Evolutionary conservation across 73 alveolate species (phyloP).

Genomic region (Tetrahymena borealis): DNA sequence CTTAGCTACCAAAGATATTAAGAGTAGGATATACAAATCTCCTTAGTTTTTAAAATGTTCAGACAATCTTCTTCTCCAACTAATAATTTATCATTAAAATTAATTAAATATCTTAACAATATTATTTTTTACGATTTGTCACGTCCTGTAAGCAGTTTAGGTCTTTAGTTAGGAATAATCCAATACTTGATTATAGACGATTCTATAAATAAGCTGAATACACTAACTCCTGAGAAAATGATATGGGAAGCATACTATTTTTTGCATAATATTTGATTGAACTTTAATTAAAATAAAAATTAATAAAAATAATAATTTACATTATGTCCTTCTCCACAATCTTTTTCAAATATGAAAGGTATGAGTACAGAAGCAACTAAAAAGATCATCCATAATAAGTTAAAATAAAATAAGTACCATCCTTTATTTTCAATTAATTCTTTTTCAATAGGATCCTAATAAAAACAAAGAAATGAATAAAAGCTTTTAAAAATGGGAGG

Average conservation of each 20-base stretch:
- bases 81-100: not conserved
- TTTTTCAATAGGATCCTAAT: not conserved
- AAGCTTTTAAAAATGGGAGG: not conserved
- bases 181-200: not conserved
- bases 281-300: not conserved
- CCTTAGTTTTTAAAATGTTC: not conserved
- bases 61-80: not conserved
- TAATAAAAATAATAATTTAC: not conserved
- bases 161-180: not conserved
- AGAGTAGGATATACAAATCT: not conserved
- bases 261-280: not conserved
- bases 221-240: not conserved
- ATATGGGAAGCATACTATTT: not conserved
- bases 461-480: not conserved
- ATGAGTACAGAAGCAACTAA: not conserved
- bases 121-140: not conserved
- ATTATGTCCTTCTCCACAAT: not conserved
- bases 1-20: not conserved
- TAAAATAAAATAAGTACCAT: not conserved
- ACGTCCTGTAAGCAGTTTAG: not conserved
- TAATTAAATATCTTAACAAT: not conserved
- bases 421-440: not conserved
- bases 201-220: not conserved
- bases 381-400: not conserved
- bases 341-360: not conserved